Base-by-base conservation (phyloP, 2,329 filamentous ascomycete genomes). In the Penicillium aurantiogriseum region DNA sequence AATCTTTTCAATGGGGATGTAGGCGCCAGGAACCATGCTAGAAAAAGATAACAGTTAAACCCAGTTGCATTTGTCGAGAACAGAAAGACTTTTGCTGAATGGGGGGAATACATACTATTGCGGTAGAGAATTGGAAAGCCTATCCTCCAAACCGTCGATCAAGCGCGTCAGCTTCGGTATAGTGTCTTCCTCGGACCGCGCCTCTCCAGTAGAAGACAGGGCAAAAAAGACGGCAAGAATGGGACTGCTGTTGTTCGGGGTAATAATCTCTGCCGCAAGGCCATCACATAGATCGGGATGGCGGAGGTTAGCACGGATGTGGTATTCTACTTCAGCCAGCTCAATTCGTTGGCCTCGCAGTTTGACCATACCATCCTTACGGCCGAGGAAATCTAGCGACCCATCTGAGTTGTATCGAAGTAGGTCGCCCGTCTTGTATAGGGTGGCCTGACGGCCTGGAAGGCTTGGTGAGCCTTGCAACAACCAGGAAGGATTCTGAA, bases 321-420 rank as follows among this genome's bases (percentile, higher is more conserved):
- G 45, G 13, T 36, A 21, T 29, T 55, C 52, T 2, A 55, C 31
- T 21, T 49, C 52, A 8, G 29, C 21, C 10, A 55, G 25, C 29
- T 55, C 52, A 29, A 55, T 13, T 13, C 52, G 45, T 4, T 55
- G 52, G 4, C 52, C 52, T 4, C 25, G 10, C 1, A 55, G 15
- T 19, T 55, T 55, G 21, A 50, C 29, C 29, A 42, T 38, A 5
- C 17, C 11, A n/a, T 50, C 52, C n/a, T 55, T 55, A 5, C 52
- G 44, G 1, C 45, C 52, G 9, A 50, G 13, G 17, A 43, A 36
- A 19, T 19, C 17, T 3, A 55, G 9, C 2, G 45, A 36, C 0
- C 52, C 52, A n/a, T 55, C 45, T 3, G 45, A 29, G 9, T 50
- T 50, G 15, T 43, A 40, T 9, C 45, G 52, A 36, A 35, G 25